Conservation (phyloP, 2,329 filamentous ascomycete genomes). For the Ilyonectria robusta region DNA sequence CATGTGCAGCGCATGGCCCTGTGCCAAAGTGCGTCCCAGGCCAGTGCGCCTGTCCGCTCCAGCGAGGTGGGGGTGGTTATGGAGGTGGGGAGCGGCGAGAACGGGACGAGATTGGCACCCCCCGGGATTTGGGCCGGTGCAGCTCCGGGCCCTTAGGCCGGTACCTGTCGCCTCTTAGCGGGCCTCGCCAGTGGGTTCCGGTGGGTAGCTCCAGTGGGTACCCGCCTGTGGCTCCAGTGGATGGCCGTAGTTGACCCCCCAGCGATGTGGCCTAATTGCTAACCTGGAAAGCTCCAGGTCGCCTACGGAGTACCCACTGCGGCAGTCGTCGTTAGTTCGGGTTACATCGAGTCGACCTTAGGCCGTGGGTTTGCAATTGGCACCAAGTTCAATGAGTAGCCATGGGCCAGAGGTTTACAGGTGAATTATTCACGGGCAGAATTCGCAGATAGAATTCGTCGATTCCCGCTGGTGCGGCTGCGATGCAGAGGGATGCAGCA, state of each 20-base stretch:
- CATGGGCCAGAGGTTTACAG: not conserved
- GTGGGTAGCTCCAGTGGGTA: conserved; percentile 18
- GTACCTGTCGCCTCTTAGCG: conserved; percentile 14
- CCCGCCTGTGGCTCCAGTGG: conserved; percentile 2
- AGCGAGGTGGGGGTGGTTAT: conserved; percentile 23
- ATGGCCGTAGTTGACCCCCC: not conserved
- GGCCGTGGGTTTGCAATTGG: not conserved
- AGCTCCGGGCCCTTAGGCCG: conserved; percentile 11
- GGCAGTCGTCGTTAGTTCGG: conserved; percentile 8
- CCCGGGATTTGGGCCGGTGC: conserved; percentile 26
- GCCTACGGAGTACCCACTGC: conserved; percentile 4
- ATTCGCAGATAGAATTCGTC: conserved; percentile 4
- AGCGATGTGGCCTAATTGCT: conserved; percentile 1
- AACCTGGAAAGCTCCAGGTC: not conserved
- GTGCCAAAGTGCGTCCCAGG: conserved; percentile 12
- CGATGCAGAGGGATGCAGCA: conserved; percentile 25
- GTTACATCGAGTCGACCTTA: not conserved
- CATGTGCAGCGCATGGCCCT: conserved; percentile 17
- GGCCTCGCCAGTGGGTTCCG: not conserved
- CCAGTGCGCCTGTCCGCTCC: conserved; percentile 1
- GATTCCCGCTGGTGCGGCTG: conserved; percentile 26
- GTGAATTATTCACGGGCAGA: not conserved
- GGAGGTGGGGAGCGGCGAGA: conserved; percentile 12
- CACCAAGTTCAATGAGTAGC: not conserved
- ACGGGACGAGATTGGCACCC: conserved; percentile 26